phyloP scores from a whole-genome alignment of 305 asterid genomes.

The Solanum aculeatissimum region DNA sequence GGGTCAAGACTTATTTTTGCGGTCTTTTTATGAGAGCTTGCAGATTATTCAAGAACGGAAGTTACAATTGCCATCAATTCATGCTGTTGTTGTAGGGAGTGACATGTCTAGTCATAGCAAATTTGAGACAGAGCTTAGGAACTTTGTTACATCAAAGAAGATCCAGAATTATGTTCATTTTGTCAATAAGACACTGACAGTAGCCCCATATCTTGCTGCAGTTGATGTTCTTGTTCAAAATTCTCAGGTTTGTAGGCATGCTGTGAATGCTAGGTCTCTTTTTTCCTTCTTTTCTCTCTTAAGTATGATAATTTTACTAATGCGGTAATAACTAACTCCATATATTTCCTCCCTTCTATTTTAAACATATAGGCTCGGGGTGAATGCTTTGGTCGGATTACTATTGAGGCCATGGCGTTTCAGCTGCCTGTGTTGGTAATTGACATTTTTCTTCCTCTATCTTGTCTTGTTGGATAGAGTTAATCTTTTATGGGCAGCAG shows the following conservation, averaged over 20 bases:
- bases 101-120: conserved; percentile 69
- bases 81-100: conserved; percentile 86
- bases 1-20: conserved; percentile 91
- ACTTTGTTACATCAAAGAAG: conserved; percentile 57
- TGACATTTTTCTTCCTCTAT: neutral
- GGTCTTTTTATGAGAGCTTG: conserved; percentile 65
- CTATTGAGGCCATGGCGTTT: conserved; percentile 99
- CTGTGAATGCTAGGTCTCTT: neutral
- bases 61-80: conserved; percentile 55
- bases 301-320: neutral
- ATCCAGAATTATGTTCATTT: conserved; percentile 63
- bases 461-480: conserved; percentile 1
- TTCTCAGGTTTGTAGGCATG: conserved; percentile 59
- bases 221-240: conserved; percentile 86
- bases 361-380: conserved; percentile 61
- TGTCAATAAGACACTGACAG: conserved; percentile 82
- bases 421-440: conserved; percentile 88
- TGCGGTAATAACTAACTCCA: neutral
- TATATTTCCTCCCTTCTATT: neutral
- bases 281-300: neutral
- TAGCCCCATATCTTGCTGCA: conserved; percentile 87
- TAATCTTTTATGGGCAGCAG: neutral
- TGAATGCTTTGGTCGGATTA: conserved; percentile 96
- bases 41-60: conserved; percentile 56
- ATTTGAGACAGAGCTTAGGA: conserved; percentile 74